Base-by-base conservation (phyloP, 192 early-diverging fungal species). In the Backusella circina region DNA sequence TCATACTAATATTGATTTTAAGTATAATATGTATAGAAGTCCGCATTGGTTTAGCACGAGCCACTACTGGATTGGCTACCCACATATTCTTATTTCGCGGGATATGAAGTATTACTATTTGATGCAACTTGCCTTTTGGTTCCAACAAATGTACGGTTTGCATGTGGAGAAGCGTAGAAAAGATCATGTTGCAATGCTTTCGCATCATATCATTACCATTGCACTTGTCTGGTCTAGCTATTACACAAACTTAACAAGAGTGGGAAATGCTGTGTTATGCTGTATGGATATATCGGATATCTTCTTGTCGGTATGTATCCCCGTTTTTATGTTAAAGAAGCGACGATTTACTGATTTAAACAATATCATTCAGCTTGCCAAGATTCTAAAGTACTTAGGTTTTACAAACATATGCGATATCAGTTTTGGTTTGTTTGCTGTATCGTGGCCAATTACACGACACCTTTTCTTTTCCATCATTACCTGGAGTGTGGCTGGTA, bases 211-310 rank as follows among this genome's bases (percentile, higher is more conserved):
- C 30, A 90, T 96, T 21, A 95, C 94, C 18, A 89, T 88, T 66
- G 82, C 85, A 0, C 79, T 96, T 28, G 81, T 95, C 31, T 85
- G 85, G 51, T 78, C 84, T 67, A 91, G 90, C 13, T 91, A 95
- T 75, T 86, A 76, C 54, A 85, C 79, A 75, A 90, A 94, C 77
- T 93, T 86, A 67, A 91, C 90, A 9, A 89, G 91, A 28, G 87
- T 94, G 69, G 94, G 94, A n/a, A 92, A 95, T 70, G 91, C 90
- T 65, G 87, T 94, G 26, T 79, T 96, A 66, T 87, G 88, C 65
- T 86, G 85, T 78, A 92, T 94, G 91, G 94, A 96, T 80, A 84
- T 93, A 44, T 84, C 91, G 18, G 94, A 96, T 79, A 89, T 96
- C 38, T 88, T 93, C 71, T 84, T 95, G 50, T 87, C 92, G 26